Evolutionary conservation across 1,284 basidiomycete species (phyloP).

Genomic region (Tylopilus orsonianus): DNA sequence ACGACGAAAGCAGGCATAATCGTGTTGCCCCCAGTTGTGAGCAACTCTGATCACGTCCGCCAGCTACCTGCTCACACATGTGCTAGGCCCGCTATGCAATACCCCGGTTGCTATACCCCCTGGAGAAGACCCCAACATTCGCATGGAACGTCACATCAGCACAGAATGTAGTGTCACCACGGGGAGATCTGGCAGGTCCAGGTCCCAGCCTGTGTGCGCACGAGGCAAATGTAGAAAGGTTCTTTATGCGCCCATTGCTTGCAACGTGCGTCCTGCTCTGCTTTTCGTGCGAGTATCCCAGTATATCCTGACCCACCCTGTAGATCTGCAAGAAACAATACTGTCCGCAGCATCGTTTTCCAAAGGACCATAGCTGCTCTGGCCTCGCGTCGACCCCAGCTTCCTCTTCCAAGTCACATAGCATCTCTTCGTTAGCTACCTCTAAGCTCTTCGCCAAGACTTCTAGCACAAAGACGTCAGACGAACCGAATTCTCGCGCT

Average conservation of each 20-base stretch:
- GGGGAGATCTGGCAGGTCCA: conserved; percentile 42
- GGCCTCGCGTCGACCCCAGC: conserved; percentile 23
- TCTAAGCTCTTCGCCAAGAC: conserved; percentile 13
- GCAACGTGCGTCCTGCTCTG: conserved; percentile 51
- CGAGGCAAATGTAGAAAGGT: conserved; percentile 65
- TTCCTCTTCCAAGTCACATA: conserved; percentile 19
- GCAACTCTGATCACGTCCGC: conserved; percentile 16
- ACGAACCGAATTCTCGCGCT: conserved; percentile 6
- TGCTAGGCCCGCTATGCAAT: conserved; percentile 68
- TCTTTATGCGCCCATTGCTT: conserved; percentile 69
- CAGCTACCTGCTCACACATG: conserved; percentile 8
- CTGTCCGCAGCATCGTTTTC: conserved; percentile 74
- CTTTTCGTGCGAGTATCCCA: not conserved
- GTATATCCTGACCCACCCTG: conserved; percentile 7
- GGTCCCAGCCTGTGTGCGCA: conserved; percentile 59
- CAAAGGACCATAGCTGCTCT: conserved; percentile 60
- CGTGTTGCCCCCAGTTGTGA: conserved; percentile 72
- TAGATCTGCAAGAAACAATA: conserved; percentile 70
- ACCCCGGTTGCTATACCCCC: conserved; percentile 67
- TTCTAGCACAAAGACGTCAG: conserved; percentile 6
- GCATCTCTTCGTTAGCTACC: not conserved
- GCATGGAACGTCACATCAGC: conserved; percentile 71
- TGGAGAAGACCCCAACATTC: conserved; percentile 73
- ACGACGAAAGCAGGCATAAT: conserved; percentile 67
- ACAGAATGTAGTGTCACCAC: conserved; percentile 67